Conservation (phyloP, 768 basidiomycete species). For the Daedalea quercina region DNA sequence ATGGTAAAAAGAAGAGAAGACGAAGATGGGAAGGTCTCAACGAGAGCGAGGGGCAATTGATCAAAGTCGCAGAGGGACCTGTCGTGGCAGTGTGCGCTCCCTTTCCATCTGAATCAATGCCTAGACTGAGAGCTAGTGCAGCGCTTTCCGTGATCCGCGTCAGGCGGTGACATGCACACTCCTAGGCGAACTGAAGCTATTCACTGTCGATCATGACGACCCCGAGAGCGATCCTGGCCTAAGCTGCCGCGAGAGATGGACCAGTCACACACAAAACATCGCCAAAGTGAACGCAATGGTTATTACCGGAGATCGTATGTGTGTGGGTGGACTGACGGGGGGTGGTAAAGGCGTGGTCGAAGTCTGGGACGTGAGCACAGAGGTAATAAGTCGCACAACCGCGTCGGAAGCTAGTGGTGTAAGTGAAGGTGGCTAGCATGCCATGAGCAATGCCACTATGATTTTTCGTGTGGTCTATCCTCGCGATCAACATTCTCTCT, state of each 20-base stretch:
- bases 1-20: constrained; percentile 36
- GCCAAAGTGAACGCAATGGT: constrained; percentile 65
- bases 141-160: constrained; percentile 43
- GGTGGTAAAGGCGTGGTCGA: constrained; percentile 59
- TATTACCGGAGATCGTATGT: constrained; percentile 38
- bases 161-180: constrained; percentile 52
- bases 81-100: constrained; percentile 60
- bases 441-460: not conserved
- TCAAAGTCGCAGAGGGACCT: constrained; percentile 64
- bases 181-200: constrained; percentile 49
- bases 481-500: not conserved
- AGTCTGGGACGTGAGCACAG: constrained; percentile 35
- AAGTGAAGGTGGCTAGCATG: too few relatives aligned
- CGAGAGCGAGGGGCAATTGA: constrained; percentile 34
- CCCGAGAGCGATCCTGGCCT: constrained; percentile 22
- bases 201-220: constrained; percentile 34
- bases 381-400: not conserved
- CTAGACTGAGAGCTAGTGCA: constrained; percentile 14
- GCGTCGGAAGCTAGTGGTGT: not conserved
- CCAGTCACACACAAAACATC: constrained; percentile 32
- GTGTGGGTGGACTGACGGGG: constrained; percentile 55
- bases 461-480: not conserved
- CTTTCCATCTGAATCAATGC: not conserved
- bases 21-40: constrained; percentile 72
- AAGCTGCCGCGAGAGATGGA: constrained; percentile 40